These are phyloP conservation scores for Xylaria venustula DNA, from an alignment of 495 filamentous ascomycete genomes.

Conservation along the genomic window DNA sequence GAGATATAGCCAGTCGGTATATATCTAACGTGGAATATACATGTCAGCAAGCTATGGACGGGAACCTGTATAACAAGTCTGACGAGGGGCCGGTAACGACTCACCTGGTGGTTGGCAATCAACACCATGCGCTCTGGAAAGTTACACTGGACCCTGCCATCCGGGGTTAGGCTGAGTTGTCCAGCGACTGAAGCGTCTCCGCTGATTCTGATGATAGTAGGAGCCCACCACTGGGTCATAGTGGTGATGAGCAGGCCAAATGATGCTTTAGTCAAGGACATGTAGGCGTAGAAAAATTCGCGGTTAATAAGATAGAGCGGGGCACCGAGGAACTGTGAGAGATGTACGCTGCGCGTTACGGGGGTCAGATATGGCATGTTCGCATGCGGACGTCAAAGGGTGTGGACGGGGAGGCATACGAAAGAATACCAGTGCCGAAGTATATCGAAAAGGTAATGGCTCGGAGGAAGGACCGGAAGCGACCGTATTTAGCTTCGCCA, in stretches of 20 bases:
- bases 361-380: conserved; percentile 8
- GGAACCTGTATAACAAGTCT: background rate
- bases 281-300: conserved; percentile 72
- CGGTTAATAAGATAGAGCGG: conserved; percentile 69
- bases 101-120: conserved; percentile 81
- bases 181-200: conserved; percentile 71
- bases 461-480: conserved; percentile 61
- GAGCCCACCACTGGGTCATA: conserved; percentile 80
- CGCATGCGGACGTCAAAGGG: conserved; percentile 5
- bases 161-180: conserved; percentile 60
- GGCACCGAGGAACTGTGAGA: conserved; percentile 64
- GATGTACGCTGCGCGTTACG: conserved; percentile 50
- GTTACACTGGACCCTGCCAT: conserved; percentile 67
- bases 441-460: conserved; percentile 63
- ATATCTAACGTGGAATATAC: conserved; percentile 50
- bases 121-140: conserved; percentile 77
- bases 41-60: conserved; percentile 11
- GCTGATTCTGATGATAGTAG: conserved; percentile 71
- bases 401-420: conserved; percentile 25
- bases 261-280: conserved; percentile 72
- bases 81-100: background rate
- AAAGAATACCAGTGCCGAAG: conserved; percentile 56
- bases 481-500: conserved; percentile 67
- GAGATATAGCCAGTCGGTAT: conserved; percentile 85
- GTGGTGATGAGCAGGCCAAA: conserved; percentile 73